phyloP scores from a whole-genome alignment of 139 green algal genomes.

The Chlorella vulgaris region DNA sequence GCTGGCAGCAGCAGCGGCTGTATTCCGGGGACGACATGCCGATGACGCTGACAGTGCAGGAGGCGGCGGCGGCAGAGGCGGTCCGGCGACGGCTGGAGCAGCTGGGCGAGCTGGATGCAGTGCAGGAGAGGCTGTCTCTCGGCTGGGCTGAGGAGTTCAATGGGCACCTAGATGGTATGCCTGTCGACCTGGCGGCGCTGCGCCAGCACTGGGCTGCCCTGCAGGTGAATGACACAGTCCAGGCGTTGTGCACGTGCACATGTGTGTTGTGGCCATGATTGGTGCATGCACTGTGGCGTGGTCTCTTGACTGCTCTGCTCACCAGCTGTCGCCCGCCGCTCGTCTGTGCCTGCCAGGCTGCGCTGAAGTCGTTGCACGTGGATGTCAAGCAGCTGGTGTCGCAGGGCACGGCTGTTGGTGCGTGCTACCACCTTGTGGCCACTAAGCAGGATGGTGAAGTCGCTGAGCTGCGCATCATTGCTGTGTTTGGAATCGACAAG shows the following conservation, averaged over 20 bases:
- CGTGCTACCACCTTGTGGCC: background rate
- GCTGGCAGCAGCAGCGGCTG: background rate
- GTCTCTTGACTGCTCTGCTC: too few species aligned
- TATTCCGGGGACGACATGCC: background rate
- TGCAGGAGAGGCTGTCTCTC: background rate
- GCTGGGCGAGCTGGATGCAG: background rate
- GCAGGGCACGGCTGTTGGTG: background rate
- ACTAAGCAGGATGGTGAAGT: background rate
- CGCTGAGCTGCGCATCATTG: background rate
- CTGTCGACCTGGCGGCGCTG: background rate
- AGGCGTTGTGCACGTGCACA: too few species aligned
- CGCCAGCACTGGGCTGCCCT: background rate
- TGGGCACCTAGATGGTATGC: background rate
- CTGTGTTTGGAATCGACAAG: background rate
- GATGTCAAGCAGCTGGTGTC: background rate
- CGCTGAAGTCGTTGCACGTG: background rate
- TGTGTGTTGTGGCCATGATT: too few species aligned
- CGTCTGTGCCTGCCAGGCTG: background rate
- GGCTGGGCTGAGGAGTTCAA: background rate
- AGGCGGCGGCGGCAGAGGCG: background rate
- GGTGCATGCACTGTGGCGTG: too few species aligned
- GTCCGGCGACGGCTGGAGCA: background rate
- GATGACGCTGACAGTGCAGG: too few species aligned
- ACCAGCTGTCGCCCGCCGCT: background rate
- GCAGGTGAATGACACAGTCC: too few species aligned